Evolutionary conservation across 768 basidiomycete species (phyloP).

Genomic region (Vishniacozyma victoriae): DNA sequence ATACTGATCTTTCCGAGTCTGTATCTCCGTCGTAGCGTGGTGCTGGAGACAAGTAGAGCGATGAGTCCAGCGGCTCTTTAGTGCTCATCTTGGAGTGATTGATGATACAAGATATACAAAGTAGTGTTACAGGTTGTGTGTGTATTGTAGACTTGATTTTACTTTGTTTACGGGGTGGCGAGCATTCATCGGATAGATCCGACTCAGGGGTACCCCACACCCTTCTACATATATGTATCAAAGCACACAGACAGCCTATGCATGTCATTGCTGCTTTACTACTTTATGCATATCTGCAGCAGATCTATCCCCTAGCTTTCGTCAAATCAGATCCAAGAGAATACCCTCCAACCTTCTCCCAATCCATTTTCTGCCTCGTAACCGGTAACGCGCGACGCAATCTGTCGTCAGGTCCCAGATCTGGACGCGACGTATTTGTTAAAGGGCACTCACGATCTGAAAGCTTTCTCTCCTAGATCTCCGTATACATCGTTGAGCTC

Average conservation of each 20-base stretch:
- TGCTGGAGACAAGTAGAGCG: too few species aligned
- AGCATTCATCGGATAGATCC: too few species aligned
- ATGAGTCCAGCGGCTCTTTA: too few species aligned
- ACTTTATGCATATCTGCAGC: too few species aligned
- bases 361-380: slow-evolving; percentile 89
- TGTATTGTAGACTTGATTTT: background rate
- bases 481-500: slow-evolving; percentile 76
- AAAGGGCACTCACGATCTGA: slow-evolving; percentile 58
- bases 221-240: too few species aligned
- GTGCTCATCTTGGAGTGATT: too few species aligned
- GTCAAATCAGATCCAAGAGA: slow-evolving; percentile 34
- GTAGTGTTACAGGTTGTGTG: background rate
- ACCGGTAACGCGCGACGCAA: slow-evolving; percentile 83
- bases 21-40: too few species aligned
- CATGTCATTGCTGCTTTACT: too few species aligned
- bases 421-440: background rate
- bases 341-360: slow-evolving; percentile 70
- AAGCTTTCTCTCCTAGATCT: slow-evolving; percentile 87
- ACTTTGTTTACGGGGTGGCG: too few species aligned
- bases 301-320: slow-evolving; percentile 31
- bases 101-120: background rate
- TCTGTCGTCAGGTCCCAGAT: slow-evolving; percentile 40
- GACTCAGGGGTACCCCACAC: too few species aligned
- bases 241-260: too few species aligned
- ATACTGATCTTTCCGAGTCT: background rate